These are phyloP conservation scores for Sporormia fimetaria DNA, from an alignment of 495 filamentous ascomycete genomes.

Conservation along the genomic window DNA sequence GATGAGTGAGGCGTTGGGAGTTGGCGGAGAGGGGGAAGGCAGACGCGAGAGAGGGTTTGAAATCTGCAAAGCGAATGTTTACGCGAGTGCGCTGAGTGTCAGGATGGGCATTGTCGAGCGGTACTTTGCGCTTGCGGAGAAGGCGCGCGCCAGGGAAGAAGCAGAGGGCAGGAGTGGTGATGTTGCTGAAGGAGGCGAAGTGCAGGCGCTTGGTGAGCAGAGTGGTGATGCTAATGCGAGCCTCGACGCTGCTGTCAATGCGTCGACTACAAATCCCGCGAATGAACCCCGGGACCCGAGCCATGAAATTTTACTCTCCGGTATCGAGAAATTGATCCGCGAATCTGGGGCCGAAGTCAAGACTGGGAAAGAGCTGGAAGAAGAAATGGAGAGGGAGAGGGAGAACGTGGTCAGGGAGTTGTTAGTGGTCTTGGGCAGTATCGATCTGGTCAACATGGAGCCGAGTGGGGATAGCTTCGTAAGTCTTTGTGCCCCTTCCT, in stretches of 20 bases:
- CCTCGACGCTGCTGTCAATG: too few relatives aligned
- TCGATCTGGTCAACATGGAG: constrained; percentile 72
- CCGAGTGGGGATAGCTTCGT: constrained; percentile 65
- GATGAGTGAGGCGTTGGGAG: too few relatives aligned
- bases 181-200: too few relatives aligned
- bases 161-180: too few relatives aligned
- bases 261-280: too few relatives aligned
- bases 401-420: constrained; percentile 67
- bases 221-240: too few relatives aligned
- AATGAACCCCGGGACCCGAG: too few relatives aligned
- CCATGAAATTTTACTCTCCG: too few relatives aligned
- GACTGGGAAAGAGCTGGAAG: constrained; percentile 33
- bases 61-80: constrained; percentile 77
- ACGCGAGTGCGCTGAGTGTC: constrained; percentile 60
- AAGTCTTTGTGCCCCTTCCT: constrained; percentile 25
- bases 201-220: too few relatives aligned
- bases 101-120: constrained; percentile 74
- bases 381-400: constrained; percentile 53
- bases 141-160: too few relatives aligned
- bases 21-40: constrained; percentile 27
- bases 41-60: constrained; percentile 56
- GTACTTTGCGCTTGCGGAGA: constrained; percentile 38
- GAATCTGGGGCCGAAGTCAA: too few relatives aligned
- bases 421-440: constrained; percentile 52
- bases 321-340: too few relatives aligned